Evolutionary conservation across 1,284 basidiomycete species (phyloP), one percentile per base, ranked within the genome.

Genomic region (Papiliotrema laurentii): DNA sequence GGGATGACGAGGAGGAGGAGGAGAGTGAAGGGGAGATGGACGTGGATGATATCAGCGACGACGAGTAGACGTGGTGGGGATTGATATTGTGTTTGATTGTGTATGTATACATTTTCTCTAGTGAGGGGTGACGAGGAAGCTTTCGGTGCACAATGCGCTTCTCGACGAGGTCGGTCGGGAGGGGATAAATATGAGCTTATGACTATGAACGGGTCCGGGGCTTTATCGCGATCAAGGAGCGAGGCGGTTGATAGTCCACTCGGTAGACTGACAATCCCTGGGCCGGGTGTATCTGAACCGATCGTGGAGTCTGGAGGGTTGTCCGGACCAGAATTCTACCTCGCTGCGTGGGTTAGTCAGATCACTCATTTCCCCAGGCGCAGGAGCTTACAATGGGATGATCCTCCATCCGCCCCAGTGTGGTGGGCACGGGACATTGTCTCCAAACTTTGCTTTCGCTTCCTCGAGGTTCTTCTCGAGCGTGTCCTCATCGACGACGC

Each of bases 371-470:
- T 22, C 5, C n/a, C 39, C 27, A 13, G 11, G 37, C 19, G 26
- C 14, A 3, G 5, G 10, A 11, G 80, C 84, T 71, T 72, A 93
- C 87, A 81, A 81, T 14, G 96, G 96, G 6, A 97, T 78, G 34
- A 99, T 80, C 59, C 93, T 80, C 84, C 89, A 97, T 2, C 94
- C 94, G 50, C 94, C 94, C 96, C 96, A 99, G 72, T 89, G 89
- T 6, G 88, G 85, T 1, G 94, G 96, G 40, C 86, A 77, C 0
- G 89, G 86, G 9, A 97, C 78, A 25, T 64, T 62, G 38, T 57
- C 55, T 27, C 61, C 68, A 61, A 90, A 91, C 34, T 77, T 77
- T 41, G 80, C 74, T 65, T 84, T 79, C 10, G 85, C 68, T 58
- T 80, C 76, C 48, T 82, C 74, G 14, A 94, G 75, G 27, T 82